These are phyloP conservation scores for Russula griseocarnosa DNA, from an alignment of 768 basidiomycete genomes.

Conservation along the genomic window DNA sequence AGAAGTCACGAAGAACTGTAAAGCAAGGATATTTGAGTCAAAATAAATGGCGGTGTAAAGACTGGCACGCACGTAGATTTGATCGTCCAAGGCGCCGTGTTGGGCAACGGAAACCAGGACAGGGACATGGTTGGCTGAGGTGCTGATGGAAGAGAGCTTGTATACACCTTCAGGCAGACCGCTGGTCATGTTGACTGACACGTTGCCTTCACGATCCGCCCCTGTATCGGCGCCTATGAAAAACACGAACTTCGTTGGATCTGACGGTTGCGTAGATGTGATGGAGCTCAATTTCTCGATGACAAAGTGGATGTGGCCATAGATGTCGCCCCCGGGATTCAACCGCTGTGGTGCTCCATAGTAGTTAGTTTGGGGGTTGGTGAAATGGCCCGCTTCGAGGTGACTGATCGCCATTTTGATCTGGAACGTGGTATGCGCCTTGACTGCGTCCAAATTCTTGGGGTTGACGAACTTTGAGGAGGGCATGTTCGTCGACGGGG, in stretches of 20 bases:
- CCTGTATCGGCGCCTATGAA: constrained; percentile 53
- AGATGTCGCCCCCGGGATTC: constrained; percentile 41
- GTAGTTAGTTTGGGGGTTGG: constrained; percentile 47
- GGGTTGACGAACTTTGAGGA: constrained; percentile 44
- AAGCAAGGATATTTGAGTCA: neutral
- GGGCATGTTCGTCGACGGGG: constrained; percentile 44
- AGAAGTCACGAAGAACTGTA: constrained; percentile 4
- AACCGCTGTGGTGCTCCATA: constrained; percentile 50
- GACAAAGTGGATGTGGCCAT: constrained; percentile 57
- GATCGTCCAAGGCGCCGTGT: constrained; percentile 58
- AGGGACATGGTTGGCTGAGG: constrained; percentile 56
- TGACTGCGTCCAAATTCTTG: constrained; percentile 40
- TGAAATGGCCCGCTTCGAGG: constrained; percentile 47
- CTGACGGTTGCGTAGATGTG: constrained; percentile 41
- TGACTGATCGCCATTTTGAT: constrained; percentile 39
- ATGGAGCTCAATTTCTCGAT: constrained; percentile 46
- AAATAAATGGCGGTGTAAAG: neutral
- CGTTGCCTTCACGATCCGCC: constrained; percentile 40
- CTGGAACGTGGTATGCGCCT: constrained; percentile 43
- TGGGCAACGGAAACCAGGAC: constrained; percentile 56
- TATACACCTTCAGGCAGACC: constrained; percentile 60
- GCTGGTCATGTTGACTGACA: constrained; percentile 47
- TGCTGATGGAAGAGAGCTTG: constrained; percentile 54
- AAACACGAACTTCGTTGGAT: constrained; percentile 55
- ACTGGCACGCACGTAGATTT: constrained; percentile 47